phyloP scores from a whole-genome alignment of 345 rosid genomes.

The Arabis hirsuta region DNA sequence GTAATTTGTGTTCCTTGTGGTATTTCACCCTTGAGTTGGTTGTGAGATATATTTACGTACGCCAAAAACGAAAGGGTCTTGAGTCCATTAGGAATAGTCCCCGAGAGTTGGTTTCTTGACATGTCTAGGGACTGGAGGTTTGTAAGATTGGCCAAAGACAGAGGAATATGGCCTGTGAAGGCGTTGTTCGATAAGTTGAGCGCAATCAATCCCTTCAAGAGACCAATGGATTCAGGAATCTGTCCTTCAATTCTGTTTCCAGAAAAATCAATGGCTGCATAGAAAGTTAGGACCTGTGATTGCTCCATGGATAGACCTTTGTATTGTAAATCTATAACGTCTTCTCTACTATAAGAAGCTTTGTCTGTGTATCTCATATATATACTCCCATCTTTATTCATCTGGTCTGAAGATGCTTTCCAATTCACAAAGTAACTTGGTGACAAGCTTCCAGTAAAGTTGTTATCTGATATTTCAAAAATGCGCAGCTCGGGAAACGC shows the following conservation, averaged over 20 bases:
- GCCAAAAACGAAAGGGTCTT: conserved; percentile 21
- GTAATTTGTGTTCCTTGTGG: conserved; percentile 31
- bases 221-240: conserved; percentile 34
- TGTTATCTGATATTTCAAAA: conserved; percentile 29
- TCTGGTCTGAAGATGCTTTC: background rate
- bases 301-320: conserved; percentile 33
- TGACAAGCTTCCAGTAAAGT: conserved; percentile 22
- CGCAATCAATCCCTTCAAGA: conserved; percentile 19
- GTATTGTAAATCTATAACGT: conserved; percentile 31
- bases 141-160: conserved; percentile 8
- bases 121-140: conserved; percentile 20
- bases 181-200: conserved; percentile 35
- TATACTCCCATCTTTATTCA: conserved; percentile 8
- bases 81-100: conserved; percentile 17
- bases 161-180: conserved; percentile 25
- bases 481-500: conserved; percentile 26
- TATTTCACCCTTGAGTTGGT: conserved; percentile 34
- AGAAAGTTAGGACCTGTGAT: conserved; percentile 9
- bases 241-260: conserved; percentile 30
- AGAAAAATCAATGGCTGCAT: conserved; percentile 20
- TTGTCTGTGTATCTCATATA: background rate
- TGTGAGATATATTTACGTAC: conserved; percentile 20
- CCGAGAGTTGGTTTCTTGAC: background rate
- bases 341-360: no score
- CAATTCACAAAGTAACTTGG: conserved; percentile 23